Conservation (phyloP, 164 flowering plant species). For the Santalum album region DNA sequence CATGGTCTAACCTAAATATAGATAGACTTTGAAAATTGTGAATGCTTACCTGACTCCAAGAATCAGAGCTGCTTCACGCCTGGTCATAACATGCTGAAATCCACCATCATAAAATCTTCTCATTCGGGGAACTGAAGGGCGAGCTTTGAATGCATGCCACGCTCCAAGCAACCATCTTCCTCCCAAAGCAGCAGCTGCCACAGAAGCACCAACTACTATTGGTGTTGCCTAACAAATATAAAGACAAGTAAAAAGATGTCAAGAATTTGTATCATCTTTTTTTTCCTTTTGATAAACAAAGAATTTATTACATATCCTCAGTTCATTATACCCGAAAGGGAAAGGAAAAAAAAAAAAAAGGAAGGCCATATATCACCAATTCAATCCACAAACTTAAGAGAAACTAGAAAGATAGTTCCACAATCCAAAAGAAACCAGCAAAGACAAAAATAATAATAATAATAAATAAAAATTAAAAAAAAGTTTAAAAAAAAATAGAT, state of each 20-base stretch:
- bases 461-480: no score
- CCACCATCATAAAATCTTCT: conserved; percentile 3
- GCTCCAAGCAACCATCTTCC: background rate
- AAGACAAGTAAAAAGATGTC: background rate
- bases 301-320: no score
- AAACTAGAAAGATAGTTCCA: no score
- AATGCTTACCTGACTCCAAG: conserved; percentile 4
- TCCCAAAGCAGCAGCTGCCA: conserved; percentile 1
- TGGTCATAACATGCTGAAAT: conserved; percentile 1
- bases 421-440: no score
- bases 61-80: conserved; percentile 5
- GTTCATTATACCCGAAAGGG: no score
- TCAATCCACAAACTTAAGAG: no score
- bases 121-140: background rate
- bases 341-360: no score
- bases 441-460: no score
- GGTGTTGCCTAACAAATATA: background rate
- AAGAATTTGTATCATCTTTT: no score
- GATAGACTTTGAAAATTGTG: background rate
- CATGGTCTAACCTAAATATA: background rate
- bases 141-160: conserved; percentile 2
- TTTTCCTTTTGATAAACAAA: no score
- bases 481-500: no score
- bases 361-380: no score
- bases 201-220: background rate